A percentile compares a stretch with the other conserved stretches of the same genome.
Conservation (phyloP, 1,139 yeast genomes). For the Taiozyma sp. region DNA sequence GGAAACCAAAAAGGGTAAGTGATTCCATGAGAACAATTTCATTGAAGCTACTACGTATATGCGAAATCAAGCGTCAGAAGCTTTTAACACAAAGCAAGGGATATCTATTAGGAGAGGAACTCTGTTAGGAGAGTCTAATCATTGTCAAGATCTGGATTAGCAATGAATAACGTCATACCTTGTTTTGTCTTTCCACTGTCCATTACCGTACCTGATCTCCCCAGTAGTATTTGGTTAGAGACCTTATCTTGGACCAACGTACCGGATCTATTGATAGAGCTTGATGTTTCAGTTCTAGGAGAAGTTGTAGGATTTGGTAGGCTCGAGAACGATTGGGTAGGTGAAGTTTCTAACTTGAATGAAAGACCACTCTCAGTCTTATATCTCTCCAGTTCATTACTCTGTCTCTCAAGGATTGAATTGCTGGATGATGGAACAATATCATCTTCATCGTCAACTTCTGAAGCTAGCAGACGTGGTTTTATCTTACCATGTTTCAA, state of each 20-base stretch:
- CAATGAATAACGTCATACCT: conserved; percentile 49
- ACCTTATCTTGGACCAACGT: conserved; percentile 16
- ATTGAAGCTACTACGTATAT: too few relatives aligned
- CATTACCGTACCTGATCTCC: conserved; percentile 27
- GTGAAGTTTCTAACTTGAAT: conserved; percentile 6
- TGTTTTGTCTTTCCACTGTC: conserved; percentile 24
- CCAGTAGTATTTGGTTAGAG: conserved; percentile 11
- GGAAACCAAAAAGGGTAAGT: conserved; percentile 4
- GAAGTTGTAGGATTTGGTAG: conserved; percentile 3
- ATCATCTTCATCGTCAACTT: conserved; percentile 61
- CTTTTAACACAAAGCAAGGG: background rate
- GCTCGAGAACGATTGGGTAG: conserved; percentile 9
- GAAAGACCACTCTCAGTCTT: conserved; percentile 7
- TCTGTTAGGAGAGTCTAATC: conserved; percentile 7
- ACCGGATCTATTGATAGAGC: conserved; percentile 16
- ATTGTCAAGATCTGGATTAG: conserved; percentile 57
- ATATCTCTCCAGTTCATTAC: conserved; percentile 13
- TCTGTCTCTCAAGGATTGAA: conserved; percentile 7
- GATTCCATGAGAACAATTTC: too few relatives aligned
- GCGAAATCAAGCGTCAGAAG: background rate
- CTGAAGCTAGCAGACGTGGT: conserved; percentile 72
- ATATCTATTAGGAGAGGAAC: background rate
- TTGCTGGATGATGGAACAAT: conserved; percentile 1
- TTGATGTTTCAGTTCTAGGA: background rate
- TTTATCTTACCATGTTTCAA: conserved; percentile 70